Evolutionary conservation across 2,329 filamentous ascomycete genomes (phyloP).

Genomic region (Arthrobotrys conoides): DNA sequence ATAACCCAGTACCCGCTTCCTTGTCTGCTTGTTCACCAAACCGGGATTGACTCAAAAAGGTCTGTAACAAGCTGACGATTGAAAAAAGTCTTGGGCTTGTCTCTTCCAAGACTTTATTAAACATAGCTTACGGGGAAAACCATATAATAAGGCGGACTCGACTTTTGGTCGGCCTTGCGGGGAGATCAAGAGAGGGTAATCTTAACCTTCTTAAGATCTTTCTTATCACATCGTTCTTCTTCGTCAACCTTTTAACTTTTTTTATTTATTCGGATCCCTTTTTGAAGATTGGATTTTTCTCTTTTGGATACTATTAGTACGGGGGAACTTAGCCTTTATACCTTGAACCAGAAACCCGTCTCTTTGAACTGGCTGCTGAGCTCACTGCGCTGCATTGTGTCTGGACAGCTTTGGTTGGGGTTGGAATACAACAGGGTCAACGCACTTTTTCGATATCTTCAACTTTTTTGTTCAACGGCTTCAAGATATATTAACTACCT

Average conservation of each 20-base stretch:
- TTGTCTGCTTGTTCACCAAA: no score
- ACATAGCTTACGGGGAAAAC: neutral
- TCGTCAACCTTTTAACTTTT: neutral
- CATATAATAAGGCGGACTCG: constrained; percentile 19
- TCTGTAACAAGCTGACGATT: neutral
- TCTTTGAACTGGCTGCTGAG: neutral
- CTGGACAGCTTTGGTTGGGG: no score
- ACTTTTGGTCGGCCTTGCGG: constrained; percentile 22
- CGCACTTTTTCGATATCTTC: constrained; percentile 17
- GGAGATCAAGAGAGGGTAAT: constrained; percentile 15
- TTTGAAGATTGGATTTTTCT: neutral
- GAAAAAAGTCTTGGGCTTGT: constrained; percentile 22
- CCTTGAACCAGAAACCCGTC: no score
- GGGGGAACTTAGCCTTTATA: no score
- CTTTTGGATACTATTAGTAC: neutral
- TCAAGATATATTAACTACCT: neutral
- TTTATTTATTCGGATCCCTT: neutral
- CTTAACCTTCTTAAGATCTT: constrained; percentile 23
- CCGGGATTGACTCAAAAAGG: no score
- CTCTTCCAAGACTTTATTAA: neutral
- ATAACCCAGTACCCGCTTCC: no score
- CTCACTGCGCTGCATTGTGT: no score
- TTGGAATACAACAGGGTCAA: constrained; percentile 50
- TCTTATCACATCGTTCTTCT: neutral
- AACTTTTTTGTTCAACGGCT: neutral